These are phyloP conservation scores for Podaxis mareebaensis DNA, from an alignment of 768 basidiomycete species.

Conservation along the genomic window DNA sequence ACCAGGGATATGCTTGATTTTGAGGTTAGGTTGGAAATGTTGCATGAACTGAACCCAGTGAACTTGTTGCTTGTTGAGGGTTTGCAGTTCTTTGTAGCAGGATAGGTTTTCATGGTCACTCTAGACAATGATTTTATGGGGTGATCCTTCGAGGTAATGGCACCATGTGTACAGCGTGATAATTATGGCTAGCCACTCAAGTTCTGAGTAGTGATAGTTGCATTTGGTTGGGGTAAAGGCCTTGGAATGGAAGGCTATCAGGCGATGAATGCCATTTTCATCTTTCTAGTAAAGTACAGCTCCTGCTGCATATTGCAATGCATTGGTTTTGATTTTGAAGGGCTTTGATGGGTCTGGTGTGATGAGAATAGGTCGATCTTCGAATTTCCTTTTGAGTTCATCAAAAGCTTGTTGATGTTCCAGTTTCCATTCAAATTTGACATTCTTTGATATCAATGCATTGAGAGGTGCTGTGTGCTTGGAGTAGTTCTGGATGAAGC, in stretches of 20 bases:
- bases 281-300: constrained; percentile 26
- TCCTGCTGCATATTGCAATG: constrained; percentile 33
- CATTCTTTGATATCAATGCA: constrained; percentile 13
- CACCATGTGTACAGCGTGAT: constrained; percentile 30
- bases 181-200: too few relatives aligned
- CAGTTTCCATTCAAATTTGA: constrained; percentile 24
- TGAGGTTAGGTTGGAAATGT: not conserved
- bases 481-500: constrained; percentile 33
- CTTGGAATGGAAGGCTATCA: constrained; percentile 39
- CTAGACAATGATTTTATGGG: constrained; percentile 27
- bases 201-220: not conserved
- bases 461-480: not conserved
- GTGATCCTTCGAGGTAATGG: constrained; percentile 25
- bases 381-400: constrained; percentile 27
- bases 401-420: constrained; percentile 27
- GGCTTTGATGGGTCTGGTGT: constrained; percentile 8
- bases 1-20: not conserved
- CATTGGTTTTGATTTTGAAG: constrained; percentile 29
- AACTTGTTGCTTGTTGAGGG: constrained; percentile 20
- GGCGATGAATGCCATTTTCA: constrained; percentile 24
- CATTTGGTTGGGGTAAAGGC: constrained; percentile 30
- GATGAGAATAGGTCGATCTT: constrained; percentile 24
- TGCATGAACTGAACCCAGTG: not conserved
- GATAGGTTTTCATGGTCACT: constrained; percentile 41
- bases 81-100: constrained; percentile 38